Evolutionary conservation across 805 yeast genomes (phyloP).

Genomic region (Cyberlindnera mycetangii): DNA sequence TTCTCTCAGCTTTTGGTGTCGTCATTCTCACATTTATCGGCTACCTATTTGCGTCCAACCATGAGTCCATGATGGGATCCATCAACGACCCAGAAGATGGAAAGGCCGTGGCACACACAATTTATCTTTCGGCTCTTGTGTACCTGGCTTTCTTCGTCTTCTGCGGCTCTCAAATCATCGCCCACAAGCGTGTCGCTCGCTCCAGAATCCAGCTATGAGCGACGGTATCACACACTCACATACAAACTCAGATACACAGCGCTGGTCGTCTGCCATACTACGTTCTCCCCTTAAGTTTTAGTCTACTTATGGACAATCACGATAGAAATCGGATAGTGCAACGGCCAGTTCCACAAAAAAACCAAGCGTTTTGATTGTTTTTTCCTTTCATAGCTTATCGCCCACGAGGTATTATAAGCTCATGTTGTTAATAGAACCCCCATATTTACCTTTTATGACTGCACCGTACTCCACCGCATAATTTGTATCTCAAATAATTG

Average conservation of each 20-base stretch:
- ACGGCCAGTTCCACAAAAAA: no score
- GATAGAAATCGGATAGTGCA: no score
- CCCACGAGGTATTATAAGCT: not conserved
- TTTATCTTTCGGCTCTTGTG: constrained; percentile 84
- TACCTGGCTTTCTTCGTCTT: constrained; percentile 77
- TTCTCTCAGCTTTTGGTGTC: constrained; percentile 88
- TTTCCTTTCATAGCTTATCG: no score
- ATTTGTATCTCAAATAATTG: no score
- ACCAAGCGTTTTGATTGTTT: no score
- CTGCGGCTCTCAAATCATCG: constrained; percentile 81
- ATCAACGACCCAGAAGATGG: constrained; percentile 91
- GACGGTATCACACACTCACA: no score
- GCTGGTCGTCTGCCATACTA: no score
- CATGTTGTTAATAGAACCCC: no score
- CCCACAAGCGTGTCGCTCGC: constrained; percentile 48
- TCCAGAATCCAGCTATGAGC: constrained; percentile 14
- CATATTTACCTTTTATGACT: no score
- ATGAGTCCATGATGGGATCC: constrained; percentile 92
- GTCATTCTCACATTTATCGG: constrained; percentile 85
- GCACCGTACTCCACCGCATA: no score
- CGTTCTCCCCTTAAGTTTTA: no score
- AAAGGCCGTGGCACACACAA: constrained; percentile 86
- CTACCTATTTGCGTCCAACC: constrained; percentile 70
- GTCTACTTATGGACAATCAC: no score
- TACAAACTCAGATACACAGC: not conserved